Evolutionary conservation across 2,329 filamentous ascomycete species (phyloP).

Genomic region (Paecilomyces niveus): DNA sequence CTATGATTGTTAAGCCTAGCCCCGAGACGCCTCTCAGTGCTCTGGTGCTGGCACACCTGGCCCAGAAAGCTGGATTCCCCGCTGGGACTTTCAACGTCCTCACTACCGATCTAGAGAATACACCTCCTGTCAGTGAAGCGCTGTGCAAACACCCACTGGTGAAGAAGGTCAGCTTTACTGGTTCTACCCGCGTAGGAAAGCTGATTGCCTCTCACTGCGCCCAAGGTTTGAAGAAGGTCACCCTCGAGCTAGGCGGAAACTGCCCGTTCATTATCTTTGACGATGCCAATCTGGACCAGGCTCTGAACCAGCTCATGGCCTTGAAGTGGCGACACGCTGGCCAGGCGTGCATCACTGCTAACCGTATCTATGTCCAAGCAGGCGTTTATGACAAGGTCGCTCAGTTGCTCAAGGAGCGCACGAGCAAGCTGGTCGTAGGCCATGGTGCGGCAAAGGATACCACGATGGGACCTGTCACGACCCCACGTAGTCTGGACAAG

Average conservation of each 20-base stretch:
- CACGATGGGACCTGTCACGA: conserved; percentile 56
- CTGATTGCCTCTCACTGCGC: conserved; percentile 54
- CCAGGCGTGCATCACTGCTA: conserved; percentile 40
- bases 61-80: conserved; percentile 50
- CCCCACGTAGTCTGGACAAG: conserved; percentile 49
- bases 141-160: conserved; percentile 50
- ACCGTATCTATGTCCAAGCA: conserved; percentile 38
- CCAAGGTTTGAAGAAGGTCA: conserved; percentile 57
- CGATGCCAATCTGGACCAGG: conserved; percentile 52
- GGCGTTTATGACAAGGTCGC: conserved; percentile 47
- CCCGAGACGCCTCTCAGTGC: conserved; percentile 59
- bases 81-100: conserved; percentile 56
- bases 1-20: conserved; percentile 66
- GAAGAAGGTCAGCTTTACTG: conserved; percentile 57
- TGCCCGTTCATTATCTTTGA: conserved; percentile 60
- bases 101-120: conserved; percentile 43
- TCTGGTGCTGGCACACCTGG: conserved; percentile 47
- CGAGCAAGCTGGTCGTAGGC: conserved; percentile 49
- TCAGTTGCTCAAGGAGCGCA: conserved; percentile 47
- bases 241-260: conserved; percentile 58
- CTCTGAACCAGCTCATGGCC: conserved; percentile 31
- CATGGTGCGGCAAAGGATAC: conserved; percentile 49
- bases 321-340: conserved; percentile 38
- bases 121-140: conserved; percentile 37
- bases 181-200: conserved; percentile 55